Evolutionary conservation across 306 rosid species (phyloP).

Genomic region (Castanea mollissima): DNA sequence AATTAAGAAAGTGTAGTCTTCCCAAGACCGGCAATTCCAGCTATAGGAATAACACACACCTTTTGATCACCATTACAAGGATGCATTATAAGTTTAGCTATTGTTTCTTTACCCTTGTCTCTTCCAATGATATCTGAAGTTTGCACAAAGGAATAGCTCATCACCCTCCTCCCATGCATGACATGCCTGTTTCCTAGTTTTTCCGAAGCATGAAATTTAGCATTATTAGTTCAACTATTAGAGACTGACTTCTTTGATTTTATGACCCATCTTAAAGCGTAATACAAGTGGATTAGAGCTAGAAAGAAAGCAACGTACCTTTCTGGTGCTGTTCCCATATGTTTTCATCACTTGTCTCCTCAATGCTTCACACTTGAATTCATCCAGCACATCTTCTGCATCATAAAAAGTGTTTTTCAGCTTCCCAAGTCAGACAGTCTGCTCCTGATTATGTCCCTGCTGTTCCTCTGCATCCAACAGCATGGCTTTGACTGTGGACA

Average conservation of each 20-base stretch:
- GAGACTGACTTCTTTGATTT: conserved; percentile 8
- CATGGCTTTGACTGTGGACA: not conserved
- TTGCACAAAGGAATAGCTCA: conserved; percentile 14
- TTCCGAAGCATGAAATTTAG: not conserved
- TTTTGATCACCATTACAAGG: not conserved
- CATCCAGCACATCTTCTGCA: conserved; percentile 8
- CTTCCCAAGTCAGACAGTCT: not conserved
- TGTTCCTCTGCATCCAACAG: conserved; percentile 4
- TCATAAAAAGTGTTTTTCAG: conserved; percentile 19
- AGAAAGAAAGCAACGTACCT: conserved; percentile 19
- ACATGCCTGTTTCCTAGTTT: not conserved
- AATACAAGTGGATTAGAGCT: conserved; percentile 14
- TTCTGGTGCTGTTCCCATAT: not conserved
- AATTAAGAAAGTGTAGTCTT: conserved; percentile 19
- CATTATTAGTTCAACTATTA: not conserved
- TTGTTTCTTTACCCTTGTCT: conserved; percentile 10
- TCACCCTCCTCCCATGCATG: not conserved
- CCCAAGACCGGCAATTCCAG: no score
- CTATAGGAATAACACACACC: not conserved
- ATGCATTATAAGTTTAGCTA: not conserved
- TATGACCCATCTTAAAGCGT: conserved; percentile 2
- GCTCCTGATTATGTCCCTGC: not conserved
- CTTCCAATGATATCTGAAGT: conserved; percentile 16
- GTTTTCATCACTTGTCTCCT: not conserved
- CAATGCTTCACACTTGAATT: conserved; percentile 11